Conservation (phyloP, 805 yeast species). For the Candida bentonensis region DNA sequence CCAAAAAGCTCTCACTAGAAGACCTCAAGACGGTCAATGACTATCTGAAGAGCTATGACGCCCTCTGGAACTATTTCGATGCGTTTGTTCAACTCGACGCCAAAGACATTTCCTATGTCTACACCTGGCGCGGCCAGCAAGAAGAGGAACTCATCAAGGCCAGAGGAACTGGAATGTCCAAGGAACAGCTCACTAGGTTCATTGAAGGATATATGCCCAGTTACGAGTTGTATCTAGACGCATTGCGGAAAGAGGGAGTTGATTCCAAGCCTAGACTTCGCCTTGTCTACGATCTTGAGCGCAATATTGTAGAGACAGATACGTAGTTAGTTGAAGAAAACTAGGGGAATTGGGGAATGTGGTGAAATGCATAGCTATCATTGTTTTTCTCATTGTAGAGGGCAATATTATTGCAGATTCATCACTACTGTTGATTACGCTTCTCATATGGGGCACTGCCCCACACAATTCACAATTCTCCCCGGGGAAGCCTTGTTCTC, state of each 20-base stretch:
- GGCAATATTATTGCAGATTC: too few relatives aligned
- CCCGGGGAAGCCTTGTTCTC: too few relatives aligned
- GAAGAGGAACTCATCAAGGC: constrained; percentile 44
- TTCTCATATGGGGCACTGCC: too few relatives aligned
- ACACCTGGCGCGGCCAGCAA: constrained; percentile 63
- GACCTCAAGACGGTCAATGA: constrained; percentile 34
- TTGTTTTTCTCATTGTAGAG: too few relatives aligned
- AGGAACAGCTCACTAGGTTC: constrained; percentile 49
- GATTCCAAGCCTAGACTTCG: neutral
- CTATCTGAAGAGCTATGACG: constrained; percentile 33
- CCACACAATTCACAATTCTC: too few relatives aligned
- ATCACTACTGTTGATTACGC: too few relatives aligned
- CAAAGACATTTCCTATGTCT: constrained; percentile 44
- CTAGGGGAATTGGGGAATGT: too few relatives aligned
- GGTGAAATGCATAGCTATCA: too few relatives aligned
- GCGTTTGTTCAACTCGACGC: constrained; percentile 52
- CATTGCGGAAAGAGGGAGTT: neutral
- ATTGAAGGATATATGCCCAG: constrained; percentile 80
- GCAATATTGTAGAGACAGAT: neutral
- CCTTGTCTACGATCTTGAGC: neutral
- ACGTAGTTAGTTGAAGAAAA: too few relatives aligned
- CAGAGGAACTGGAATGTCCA: constrained; percentile 71
- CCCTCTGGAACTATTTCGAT: constrained; percentile 46
- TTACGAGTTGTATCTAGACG: constrained; percentile 42
- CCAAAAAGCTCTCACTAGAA: constrained; percentile 18